A percentile compares a stretch with the other conserved stretches of the same genome.
Evolutionary conservation across 2,329 filamentous ascomycete genomes (phyloP).

Genomic region (Boeremia lycopersici): DNA sequence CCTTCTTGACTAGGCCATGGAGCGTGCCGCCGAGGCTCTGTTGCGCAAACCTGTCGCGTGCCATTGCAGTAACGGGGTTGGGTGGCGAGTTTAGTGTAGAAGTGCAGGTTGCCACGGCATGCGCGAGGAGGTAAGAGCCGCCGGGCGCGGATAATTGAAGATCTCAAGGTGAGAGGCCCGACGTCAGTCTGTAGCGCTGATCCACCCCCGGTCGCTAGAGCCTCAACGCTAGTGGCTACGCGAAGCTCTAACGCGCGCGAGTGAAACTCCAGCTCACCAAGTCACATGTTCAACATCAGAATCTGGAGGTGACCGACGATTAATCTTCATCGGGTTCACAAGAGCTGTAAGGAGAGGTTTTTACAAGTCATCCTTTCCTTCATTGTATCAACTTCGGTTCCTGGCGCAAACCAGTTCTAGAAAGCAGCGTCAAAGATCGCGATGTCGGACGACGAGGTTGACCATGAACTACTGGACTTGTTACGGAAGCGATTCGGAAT

Average conservation of each 20-base stretch:
- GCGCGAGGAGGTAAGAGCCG: slow-evolving; percentile 15
- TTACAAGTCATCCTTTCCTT: neutral
- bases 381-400: neutral
- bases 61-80: slow-evolving; percentile 44
- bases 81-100: slow-evolving; percentile 12
- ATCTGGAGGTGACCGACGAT: neutral
- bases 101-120: slow-evolving; percentile 25
- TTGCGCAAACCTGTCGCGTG: slow-evolving; percentile 56
- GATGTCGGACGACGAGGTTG: slow-evolving; percentile 93
- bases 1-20: slow-evolving; percentile 73
- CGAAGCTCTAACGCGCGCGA: slow-evolving; percentile 26
- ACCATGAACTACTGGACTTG: slow-evolving; percentile 84
- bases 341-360: too few species aligned
- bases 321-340: neutral
- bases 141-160: slow-evolving; percentile 15
- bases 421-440: slow-evolving; percentile 18
- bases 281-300: slow-evolving; percentile 7
- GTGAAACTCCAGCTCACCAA: slow-evolving; percentile 13
- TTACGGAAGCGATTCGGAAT: slow-evolving; percentile 78
- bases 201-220: slow-evolving; percentile 20
- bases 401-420: neutral
- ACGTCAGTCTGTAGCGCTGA: slow-evolving; percentile 32
- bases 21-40: slow-evolving; percentile 68
- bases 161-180: slow-evolving; percentile 22
- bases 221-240: slow-evolving; percentile 29